Base-by-base conservation (phyloP, 2,329 filamentous ascomycete genomes). In the Polychaeton citri region DNA sequence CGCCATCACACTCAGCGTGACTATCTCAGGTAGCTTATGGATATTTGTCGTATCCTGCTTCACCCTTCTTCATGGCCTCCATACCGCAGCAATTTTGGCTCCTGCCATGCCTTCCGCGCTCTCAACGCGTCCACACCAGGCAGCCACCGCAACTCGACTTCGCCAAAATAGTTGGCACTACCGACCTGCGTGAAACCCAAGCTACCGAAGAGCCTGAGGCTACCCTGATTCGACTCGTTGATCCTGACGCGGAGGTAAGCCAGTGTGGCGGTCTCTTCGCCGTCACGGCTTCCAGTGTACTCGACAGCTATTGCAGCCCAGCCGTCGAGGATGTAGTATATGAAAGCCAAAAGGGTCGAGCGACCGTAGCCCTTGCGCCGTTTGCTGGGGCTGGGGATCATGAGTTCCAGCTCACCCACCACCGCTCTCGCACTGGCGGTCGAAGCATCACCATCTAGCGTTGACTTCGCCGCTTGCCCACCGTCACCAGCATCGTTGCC, bases 401-500 rank as follows among this genome's bases (percentile, higher is more conserved):
- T 93, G 43, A 94, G 72, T 57, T 93, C 84, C 5, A 94, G 60
- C 52, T 93, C 86, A 17, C 81, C 86, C 3, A 79, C 58, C 7
- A 67, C 45, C 4, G 35, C 17, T 45, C 42, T 24, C 20, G 45
- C 42, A 19, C 46, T 37, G n/a, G n/a, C n/a, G n/a, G n/a, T n/a
- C n/a, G n/a, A n/a, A 34, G 48, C 55, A 3, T 59, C 61, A 0
- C 63, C 62, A 0, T 69, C 65, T 20, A 43, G n/a, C n/a, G n/a
- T n/a, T n/a, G n/a, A n/a, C n/a, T n/a, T n/a, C n/a, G 45, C 43
- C 15, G 47, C 38, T 13, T 52, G 38, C 24, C 18, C 32, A 17
- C 42, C 40, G 30, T 47, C 43, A 21, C 47, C 38, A 13, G 48
- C 55, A 2, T 59, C 59, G 0, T 65, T 63, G 0, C 71, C 68